Conservation (phyloP, 257 asterid species). For the Solanum ossicruentum region DNA sequence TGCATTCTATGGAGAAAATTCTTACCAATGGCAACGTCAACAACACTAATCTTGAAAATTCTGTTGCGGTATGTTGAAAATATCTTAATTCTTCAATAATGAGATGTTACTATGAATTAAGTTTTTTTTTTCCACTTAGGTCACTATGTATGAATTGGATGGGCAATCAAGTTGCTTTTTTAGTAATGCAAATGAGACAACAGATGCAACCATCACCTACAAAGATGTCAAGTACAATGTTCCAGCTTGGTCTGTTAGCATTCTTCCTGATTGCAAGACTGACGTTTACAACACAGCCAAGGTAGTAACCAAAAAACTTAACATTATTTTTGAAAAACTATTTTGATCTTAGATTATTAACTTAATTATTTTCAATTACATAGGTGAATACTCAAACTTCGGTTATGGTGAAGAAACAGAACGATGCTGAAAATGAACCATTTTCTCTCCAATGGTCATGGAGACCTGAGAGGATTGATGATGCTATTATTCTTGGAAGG, state of each 20-base stretch:
- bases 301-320: conserved; percentile 2
- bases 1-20: conserved; percentile 42
- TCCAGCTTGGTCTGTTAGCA: conserved; percentile 85
- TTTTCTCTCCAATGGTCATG: conserved; percentile 41
- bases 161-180: conserved; percentile 42
- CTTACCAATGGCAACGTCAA: conserved; percentile 46
- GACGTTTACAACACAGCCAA: conserved; percentile 67
- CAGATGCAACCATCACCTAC: conserved; percentile 26
- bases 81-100: neutral
- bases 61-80: conserved; percentile 17
- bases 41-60: conserved; percentile 20
- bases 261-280: conserved; percentile 60
- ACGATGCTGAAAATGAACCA: conserved; percentile 24
- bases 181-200: conserved; percentile 28
- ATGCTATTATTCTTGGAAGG: conserved; percentile 18
- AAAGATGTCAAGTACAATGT: conserved; percentile 23
- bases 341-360: neutral
- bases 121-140: conserved; percentile 6
- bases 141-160: conserved; percentile 19
- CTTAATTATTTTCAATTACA: neutral
- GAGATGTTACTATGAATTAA: neutral
- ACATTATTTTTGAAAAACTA: neutral
- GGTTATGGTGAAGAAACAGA: conserved; percentile 22
- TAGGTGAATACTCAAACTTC: conserved; percentile 60
- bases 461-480: conserved; percentile 23